These are phyloP conservation scores for Hypoxylon rubiginosum DNA, from an alignment of 2,329 filamentous ascomycete genomes.

Conservation along the genomic window DNA sequence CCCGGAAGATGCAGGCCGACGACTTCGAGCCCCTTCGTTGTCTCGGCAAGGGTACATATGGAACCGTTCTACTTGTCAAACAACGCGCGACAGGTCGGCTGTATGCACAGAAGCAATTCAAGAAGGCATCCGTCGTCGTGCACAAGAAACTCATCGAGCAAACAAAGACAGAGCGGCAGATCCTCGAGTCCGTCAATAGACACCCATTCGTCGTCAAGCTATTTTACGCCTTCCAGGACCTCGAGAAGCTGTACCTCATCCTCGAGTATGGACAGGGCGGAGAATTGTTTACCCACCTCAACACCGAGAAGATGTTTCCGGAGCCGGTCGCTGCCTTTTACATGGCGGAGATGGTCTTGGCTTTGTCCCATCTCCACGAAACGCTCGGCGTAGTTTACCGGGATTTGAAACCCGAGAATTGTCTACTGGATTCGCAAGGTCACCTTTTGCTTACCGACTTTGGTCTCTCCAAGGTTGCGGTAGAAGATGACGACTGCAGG, in stretches of 20 bases:
- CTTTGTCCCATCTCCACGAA: slow-evolving; percentile 91
- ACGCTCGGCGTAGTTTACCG: slow-evolving; percentile 95
- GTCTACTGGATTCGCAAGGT: slow-evolving; percentile 89
- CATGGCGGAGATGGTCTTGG: slow-evolving; percentile 97
- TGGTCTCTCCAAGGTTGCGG: slow-evolving; percentile 92
- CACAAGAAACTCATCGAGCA: slow-evolving; percentile 97
- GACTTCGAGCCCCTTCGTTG: slow-evolving; percentile 94
- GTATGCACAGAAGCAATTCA: slow-evolving; percentile 98
- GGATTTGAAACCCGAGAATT: slow-evolving; percentile 98
- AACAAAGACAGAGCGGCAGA: slow-evolving; percentile 95
- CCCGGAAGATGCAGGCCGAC: slow-evolving; percentile 87
- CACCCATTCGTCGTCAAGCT: slow-evolving; percentile 99
- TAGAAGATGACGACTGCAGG: slow-evolving; percentile 82
- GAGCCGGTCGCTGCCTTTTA: slow-evolving; percentile 94
- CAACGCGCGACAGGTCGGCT: slow-evolving; percentile 88
- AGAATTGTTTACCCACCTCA: slow-evolving; percentile 95
- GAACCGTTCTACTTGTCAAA: slow-evolving; percentile 93
- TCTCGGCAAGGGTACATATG: slow-evolving; percentile 95
- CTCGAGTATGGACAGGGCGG: slow-evolving; percentile 97
- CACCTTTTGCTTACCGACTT: slow-evolving; percentile 97
- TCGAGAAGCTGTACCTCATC: slow-evolving; percentile 96
- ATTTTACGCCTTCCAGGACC: slow-evolving; percentile 98
- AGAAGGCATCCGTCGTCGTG: slow-evolving; percentile 94
- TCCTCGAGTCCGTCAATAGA: slow-evolving; percentile 94
- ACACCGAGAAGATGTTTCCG: slow-evolving; percentile 93